A percentile compares a stretch with the other conserved stretches of the same genome.
Evolutionary conservation across 495 filamentous ascomycete species (phyloP).

Genomic region (Annulohypoxylon stygium): DNA sequence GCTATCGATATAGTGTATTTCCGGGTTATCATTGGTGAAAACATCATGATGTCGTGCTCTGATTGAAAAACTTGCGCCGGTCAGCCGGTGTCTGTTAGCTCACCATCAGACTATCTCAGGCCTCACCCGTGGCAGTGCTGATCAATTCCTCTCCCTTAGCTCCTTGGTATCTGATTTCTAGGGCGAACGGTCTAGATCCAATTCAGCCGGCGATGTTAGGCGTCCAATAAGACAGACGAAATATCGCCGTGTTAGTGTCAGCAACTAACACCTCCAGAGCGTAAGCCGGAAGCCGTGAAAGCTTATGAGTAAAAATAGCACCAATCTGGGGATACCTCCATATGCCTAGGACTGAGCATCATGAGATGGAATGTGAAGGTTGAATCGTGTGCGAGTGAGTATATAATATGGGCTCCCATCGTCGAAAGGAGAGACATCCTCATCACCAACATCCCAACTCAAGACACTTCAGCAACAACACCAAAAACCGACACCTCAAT

Average conservation of each 20-base stretch:
- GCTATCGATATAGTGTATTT: neutral
- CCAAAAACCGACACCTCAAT: neutral
- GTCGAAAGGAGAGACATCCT: neutral
- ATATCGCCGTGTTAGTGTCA: constrained; percentile 21
- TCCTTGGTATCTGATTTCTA: neutral
- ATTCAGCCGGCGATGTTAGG: constrained; percentile 4
- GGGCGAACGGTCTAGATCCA: constrained; percentile 5
- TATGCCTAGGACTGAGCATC: constrained; percentile 1
- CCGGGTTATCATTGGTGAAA: neutral
- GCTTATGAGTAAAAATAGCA: constrained; percentile 30
- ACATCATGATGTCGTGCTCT: constrained; percentile 2
- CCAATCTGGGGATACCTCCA: constrained; percentile 5
- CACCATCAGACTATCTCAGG: constrained; percentile 13
- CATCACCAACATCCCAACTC: constrained; percentile 1
- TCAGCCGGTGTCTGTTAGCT: constrained; percentile 30
- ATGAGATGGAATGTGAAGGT: neutral
- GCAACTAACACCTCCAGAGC: constrained; percentile 19
- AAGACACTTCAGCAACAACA: neutral
- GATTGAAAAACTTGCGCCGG: constrained; percentile 19
- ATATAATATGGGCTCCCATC: constrained; percentile 32
- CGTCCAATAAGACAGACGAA: constrained; percentile 17
- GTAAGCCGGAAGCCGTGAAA: constrained; percentile 4
- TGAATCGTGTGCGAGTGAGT: neutral
- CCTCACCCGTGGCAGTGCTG: constrained; percentile 20
- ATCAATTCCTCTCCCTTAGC: constrained; percentile 15